Percentiles rank a stretch among this genome's conserved stretches.
These are phyloP conservation scores for Paulinella micropora DNA, from an alignment of 78 protist genomes.

Conservation along the genomic window DNA sequence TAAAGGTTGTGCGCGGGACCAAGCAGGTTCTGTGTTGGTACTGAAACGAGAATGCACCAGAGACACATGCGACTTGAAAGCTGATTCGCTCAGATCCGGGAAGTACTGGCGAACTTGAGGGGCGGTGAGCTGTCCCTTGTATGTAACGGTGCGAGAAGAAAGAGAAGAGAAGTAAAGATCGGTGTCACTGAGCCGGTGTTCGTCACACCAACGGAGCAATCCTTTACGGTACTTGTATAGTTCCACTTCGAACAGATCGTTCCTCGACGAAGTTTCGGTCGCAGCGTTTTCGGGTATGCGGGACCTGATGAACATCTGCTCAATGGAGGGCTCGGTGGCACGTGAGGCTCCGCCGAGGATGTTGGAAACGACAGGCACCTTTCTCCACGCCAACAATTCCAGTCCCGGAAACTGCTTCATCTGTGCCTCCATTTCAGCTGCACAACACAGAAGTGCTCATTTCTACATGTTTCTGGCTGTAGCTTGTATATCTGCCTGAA, in stretches of 20 bases:
- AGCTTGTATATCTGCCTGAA: too few relatives aligned
- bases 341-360: constrained; percentile 8
- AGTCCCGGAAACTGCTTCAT: background rate
- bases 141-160: background rate
- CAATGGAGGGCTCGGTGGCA: constrained; percentile 19
- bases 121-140: background rate
- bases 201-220: too few relatives aligned
- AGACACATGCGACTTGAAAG: background rate
- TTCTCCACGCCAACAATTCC: constrained; percentile 18
- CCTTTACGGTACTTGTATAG: too few relatives aligned
- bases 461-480: too few relatives aligned
- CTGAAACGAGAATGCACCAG: constrained; percentile 35
- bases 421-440: background rate
- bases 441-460: too few relatives aligned
- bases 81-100: background rate
- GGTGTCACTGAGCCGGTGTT: background rate
- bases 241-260: too few relatives aligned
- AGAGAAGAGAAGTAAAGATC: background rate
- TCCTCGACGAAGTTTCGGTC: too few relatives aligned
- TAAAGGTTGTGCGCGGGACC: constrained; percentile 11
- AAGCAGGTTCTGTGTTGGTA: constrained; percentile 37
- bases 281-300: too few relatives aligned
- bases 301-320: constrained; percentile 11
- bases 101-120: background rate
- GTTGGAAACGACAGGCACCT: background rate